phyloP scores from a whole-genome alignment of 208 protist genomes.

The Acanthamoeba lugdunensis region DNA sequence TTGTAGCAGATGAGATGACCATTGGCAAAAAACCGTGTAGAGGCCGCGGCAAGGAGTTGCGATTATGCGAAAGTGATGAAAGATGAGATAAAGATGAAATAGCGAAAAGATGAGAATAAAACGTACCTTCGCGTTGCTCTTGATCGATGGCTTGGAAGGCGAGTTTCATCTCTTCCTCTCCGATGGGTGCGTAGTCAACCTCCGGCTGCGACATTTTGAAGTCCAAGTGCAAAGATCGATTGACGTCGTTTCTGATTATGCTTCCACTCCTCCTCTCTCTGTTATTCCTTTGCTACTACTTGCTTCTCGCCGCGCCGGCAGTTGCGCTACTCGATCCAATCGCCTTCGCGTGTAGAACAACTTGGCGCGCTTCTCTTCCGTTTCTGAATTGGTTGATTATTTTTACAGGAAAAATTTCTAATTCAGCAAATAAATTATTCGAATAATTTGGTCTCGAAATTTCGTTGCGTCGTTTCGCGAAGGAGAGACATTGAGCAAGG shows the following conservation, averaged over 20 bases:
- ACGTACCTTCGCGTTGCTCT: background rate
- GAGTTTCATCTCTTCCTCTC: conserved; percentile 33
- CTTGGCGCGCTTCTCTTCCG: too few species aligned
- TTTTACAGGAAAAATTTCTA: too few species aligned
- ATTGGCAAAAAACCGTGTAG: background rate
- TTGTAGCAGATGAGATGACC: background rate
- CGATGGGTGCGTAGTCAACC: conserved; percentile 9
- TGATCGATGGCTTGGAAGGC: conserved; percentile 57
- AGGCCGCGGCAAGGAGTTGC: background rate
- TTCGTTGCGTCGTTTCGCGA: background rate
- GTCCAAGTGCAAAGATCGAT: background rate
- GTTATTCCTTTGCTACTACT: too few species aligned
- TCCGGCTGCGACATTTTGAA: conserved; percentile 21
- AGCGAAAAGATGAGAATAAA: background rate
- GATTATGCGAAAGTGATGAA: background rate
- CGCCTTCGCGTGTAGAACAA: too few species aligned
- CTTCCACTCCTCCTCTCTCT: background rate
- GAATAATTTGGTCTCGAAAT: background rate
- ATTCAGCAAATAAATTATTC: background rate
- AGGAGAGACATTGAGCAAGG: background rate
- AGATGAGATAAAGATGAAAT: background rate
- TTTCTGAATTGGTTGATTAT: too few species aligned
- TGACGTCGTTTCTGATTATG: background rate
- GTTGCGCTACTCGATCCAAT: too few species aligned
- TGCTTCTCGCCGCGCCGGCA: too few species aligned